Evolutionary conservation across 371 early-diverging fungal genomes (phyloP).

Genomic region (Dinochytrium kinnereticum): DNA sequence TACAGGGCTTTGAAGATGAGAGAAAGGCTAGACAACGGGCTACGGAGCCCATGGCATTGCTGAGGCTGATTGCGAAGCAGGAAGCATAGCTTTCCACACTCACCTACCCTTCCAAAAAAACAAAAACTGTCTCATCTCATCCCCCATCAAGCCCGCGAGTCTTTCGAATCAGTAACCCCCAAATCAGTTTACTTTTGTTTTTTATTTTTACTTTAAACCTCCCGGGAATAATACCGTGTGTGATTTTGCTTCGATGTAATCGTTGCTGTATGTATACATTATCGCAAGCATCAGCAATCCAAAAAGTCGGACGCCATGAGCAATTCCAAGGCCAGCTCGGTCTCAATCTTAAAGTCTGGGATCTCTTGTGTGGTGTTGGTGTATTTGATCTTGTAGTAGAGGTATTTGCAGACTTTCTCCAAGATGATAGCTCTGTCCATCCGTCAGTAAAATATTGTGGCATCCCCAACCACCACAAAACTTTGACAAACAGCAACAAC

Average conservation of each 20-base stretch:
- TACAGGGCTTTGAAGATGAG: conserved; percentile 28
- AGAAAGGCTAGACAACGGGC: conserved; percentile 1
- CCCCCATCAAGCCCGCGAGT: no score
- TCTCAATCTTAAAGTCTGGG: conserved; percentile 89
- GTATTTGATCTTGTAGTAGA: conserved; percentile 51
- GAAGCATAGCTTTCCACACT: no score
- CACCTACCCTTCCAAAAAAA: no score
- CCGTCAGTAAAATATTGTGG: background rate
- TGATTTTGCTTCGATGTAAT: no score
- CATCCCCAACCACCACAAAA: no score
- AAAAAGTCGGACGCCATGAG: conserved; percentile 95
- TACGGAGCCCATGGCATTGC: conserved; percentile 28
- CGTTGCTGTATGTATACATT: no score
- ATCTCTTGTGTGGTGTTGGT: conserved; percentile 64
- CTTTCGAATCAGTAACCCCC: no score
- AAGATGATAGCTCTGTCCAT: conserved; percentile 80
- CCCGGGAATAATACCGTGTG: no score
- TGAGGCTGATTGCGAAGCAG: conserved; percentile 16
- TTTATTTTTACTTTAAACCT: no score
- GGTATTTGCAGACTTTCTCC: conserved; percentile 90
- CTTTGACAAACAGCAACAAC: no score
- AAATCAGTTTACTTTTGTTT: no score
- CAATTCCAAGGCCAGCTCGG: conserved; percentile 88
- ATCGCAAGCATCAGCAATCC: conserved; percentile 71
- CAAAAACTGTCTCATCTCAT: no score